Evolutionary conservation across 2,329 filamentous ascomycete species (phyloP).

Genomic region (Ampelomyces quisqualis): DNA sequence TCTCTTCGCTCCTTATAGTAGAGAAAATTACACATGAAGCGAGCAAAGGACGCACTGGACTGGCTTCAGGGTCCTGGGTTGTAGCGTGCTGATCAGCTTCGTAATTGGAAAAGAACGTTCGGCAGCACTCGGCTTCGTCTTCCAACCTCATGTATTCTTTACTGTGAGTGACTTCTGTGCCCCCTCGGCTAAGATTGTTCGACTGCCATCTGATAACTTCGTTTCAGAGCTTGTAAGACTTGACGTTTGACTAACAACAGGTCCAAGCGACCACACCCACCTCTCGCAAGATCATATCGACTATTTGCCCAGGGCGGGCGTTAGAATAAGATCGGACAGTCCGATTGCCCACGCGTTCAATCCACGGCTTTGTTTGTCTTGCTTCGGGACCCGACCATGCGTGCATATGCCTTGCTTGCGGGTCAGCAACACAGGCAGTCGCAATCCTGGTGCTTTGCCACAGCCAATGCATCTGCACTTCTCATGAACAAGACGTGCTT

Average conservation of each 20-base stretch:
- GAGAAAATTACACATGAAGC: constrained; percentile 19
- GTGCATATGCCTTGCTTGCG: constrained; percentile 3
- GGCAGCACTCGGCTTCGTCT: constrained; percentile 7
- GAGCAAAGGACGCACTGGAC: constrained; percentile 27
- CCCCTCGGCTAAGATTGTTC: no score
- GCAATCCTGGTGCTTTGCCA: no score
- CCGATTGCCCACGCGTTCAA: constrained; percentile 9
- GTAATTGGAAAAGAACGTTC: constrained; percentile 35
- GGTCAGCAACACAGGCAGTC: constrained; percentile 6
- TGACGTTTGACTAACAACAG: constrained; percentile 10
- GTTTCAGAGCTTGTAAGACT: constrained; percentile 1
- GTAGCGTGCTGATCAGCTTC: constrained; percentile 25
- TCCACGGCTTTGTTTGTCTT: constrained; percentile 7
- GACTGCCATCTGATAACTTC: no score
- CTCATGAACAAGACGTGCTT: background rate
- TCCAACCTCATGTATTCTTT: background rate
- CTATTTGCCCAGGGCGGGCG: background rate
- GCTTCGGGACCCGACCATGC: background rate
- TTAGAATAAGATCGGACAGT: constrained; percentile 6
- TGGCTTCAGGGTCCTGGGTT: constrained; percentile 32
- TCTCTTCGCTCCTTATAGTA: constrained; percentile 19
- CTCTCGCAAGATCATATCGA: background rate
- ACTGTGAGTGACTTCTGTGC: no score
- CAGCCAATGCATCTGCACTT: no score
- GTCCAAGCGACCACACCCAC: constrained; percentile 9